These are phyloP conservation scores for Mortierella sp. DNA, from an alignment of 371 early-diverging fungal species.

Conservation along the genomic window DNA sequence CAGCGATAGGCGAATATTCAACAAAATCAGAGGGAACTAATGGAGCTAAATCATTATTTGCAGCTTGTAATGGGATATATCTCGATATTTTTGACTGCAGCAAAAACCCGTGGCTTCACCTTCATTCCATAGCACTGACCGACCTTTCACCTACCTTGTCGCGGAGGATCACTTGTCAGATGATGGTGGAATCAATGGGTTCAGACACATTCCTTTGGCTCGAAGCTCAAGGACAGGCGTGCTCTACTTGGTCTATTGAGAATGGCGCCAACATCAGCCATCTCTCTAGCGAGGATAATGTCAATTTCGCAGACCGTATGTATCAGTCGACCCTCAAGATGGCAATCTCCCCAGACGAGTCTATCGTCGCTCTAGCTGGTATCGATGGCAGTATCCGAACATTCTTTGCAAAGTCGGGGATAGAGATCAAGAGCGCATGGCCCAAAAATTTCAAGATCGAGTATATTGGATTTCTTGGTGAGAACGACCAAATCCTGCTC, in stretches of 20 bases:
- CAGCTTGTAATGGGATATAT: neutral
- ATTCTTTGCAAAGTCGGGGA: conserved; percentile 36
- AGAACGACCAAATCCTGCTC: conserved; percentile 32
- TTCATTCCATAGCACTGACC: neutral
- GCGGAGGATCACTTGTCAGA: neutral
- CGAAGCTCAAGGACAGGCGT: conserved; percentile 9
- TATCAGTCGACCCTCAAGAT: neutral
- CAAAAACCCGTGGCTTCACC: neutral
- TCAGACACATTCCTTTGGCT: neutral
- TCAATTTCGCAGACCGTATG: neutral
- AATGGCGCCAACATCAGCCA: neutral
- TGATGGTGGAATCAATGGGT: conserved; percentile 3
- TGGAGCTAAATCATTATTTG: neutral
- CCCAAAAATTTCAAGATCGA: conserved; percentile 39
- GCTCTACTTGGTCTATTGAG: neutral
- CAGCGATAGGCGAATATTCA: neutral
- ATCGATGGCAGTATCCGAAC: conserved; percentile 41
- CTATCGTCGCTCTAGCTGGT: conserved; percentile 37
- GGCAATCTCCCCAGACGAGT: conserved; percentile 20
- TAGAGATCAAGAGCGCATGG: conserved; percentile 37
- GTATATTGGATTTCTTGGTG: conserved; percentile 31
- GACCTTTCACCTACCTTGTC: neutral
- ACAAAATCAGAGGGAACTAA: neutral
- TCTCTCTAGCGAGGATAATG: neutral
- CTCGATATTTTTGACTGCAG: neutral